A percentile compares a stretch with the other conserved stretches of the same genome.
phyloP scores from a whole-genome alignment of 257 asterid species.

The Rubia yunnanensis region DNA sequence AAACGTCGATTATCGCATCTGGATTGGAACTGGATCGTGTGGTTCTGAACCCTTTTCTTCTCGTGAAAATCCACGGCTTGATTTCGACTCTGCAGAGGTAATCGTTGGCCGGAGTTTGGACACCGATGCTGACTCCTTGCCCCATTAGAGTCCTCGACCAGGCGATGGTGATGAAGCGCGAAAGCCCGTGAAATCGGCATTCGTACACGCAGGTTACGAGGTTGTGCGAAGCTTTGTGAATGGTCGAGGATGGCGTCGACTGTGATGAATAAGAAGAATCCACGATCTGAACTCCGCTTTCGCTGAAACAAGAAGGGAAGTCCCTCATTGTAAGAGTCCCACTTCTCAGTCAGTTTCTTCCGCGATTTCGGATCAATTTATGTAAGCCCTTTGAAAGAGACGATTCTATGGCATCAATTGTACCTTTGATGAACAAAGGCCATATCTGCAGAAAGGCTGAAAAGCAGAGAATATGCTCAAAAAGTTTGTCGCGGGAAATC shows the following conservation, averaged over 20 bases:
- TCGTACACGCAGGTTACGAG: slow-evolving; percentile 46
- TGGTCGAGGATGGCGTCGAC: slow-evolving; percentile 25
- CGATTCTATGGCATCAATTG: slow-evolving; percentile 5
- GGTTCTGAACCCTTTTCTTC: slow-evolving; percentile 43
- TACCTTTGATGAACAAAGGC: not conserved
- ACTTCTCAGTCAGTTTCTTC: no score
- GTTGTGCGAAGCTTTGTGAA: slow-evolving; percentile 37
- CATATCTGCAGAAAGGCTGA: slow-evolving; percentile 7
- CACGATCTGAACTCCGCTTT: slow-evolving; percentile 55
- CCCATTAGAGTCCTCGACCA: slow-evolving; percentile 61
- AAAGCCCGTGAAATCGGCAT: slow-evolving; percentile 25
- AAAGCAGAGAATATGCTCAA: not conserved
- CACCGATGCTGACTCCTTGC: slow-evolving; percentile 40
- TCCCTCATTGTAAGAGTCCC: slow-evolving; percentile 53
- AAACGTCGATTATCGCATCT: slow-evolving; percentile 22
- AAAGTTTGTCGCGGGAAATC: slow-evolving; percentile 2
- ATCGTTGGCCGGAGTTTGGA: slow-evolving; percentile 30
- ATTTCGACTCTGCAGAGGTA: slow-evolving; percentile 47
- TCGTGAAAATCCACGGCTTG: slow-evolving; percentile 65
- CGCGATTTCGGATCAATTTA: not conserved
- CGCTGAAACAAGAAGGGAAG: slow-evolving; percentile 74
- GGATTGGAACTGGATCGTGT: slow-evolving; percentile 12
- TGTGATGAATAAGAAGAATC: slow-evolving; percentile 21
- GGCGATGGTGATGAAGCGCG: slow-evolving; percentile 47
- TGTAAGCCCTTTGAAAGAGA: slow-evolving; percentile 5